Evolutionary conservation across 495 filamentous ascomycete genomes (phyloP).

Genomic region (Aspergillus homomorphus): DNA sequence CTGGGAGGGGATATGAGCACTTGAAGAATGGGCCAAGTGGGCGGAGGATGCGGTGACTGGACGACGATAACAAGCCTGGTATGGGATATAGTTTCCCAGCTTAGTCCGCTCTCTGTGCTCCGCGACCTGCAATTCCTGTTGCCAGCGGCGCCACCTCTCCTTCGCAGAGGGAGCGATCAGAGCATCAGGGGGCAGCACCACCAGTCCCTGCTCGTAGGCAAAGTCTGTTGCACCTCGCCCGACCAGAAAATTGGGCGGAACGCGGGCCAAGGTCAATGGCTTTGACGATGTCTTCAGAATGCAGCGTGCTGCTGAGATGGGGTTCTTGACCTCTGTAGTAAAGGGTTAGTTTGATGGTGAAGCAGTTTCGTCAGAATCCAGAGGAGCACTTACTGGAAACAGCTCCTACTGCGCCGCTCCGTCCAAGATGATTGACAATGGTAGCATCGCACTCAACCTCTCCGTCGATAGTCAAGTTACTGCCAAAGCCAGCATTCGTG

Average conservation of each 20-base stretch:
- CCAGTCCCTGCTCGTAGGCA: conserved; percentile 71
- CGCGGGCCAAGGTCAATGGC: conserved; percentile 73
- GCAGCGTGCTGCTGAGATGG: conserved; percentile 78
- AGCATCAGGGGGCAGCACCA: conserved; percentile 63
- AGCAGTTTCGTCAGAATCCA: background rate
- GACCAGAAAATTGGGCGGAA: conserved; percentile 89
- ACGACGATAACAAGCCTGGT: conserved; percentile 19
- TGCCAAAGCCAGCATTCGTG: conserved; percentile 94
- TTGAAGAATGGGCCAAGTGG: conserved; percentile 5
- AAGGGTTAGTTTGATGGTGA: conserved; percentile 2
- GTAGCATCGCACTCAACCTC: conserved; percentile 92
- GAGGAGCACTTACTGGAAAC: conserved; percentile 65
- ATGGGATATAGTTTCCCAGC: conserved; percentile 19
- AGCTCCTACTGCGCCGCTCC: conserved; percentile 90
- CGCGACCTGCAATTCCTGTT: conserved; percentile 62
- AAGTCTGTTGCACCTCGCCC: conserved; percentile 81
- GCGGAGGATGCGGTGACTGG: conserved; percentile 14
- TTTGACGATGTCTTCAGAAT: conserved; percentile 72
- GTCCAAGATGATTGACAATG: conserved; percentile 83
- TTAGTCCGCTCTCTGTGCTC: conserved; percentile 27
- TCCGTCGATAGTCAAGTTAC: conserved; percentile 88
- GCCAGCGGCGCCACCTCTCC: conserved; percentile 75
- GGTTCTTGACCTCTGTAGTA: conserved; percentile 78
- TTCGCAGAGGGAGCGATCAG: conserved; percentile 71
- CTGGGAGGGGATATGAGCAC: background rate